Evolutionary conservation across 345 rosid genomes (phyloP).

Genomic region (Camelina laxa): DNA sequence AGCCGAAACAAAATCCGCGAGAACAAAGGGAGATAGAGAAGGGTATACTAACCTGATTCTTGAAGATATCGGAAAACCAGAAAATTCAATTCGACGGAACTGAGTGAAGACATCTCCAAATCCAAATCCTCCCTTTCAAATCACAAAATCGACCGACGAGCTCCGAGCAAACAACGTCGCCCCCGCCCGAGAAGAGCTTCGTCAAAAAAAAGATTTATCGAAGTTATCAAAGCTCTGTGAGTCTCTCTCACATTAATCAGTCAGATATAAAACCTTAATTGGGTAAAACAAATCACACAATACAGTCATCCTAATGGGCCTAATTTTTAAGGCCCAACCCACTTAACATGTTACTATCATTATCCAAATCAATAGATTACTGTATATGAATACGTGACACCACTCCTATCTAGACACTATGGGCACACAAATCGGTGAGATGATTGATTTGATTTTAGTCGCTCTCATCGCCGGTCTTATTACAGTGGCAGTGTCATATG

Average conservation of each 20-base stretch:
- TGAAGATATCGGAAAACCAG: constrained; percentile 94
- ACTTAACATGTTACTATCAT: neutral
- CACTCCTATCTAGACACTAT: neutral
- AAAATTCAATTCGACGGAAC: constrained; percentile 84
- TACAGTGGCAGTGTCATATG: neutral
- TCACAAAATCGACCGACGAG: constrained; percentile 1
- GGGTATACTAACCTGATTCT: constrained; percentile 65
- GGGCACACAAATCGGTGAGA: neutral
- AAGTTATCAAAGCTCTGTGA: constrained; percentile 12
- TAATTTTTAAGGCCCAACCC: neutral
- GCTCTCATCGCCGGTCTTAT: neutral
- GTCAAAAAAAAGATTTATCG: neutral
- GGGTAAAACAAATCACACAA: neutral
- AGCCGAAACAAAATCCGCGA: neutral
- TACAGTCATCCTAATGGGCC: constrained; percentile 4
- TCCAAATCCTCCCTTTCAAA: neutral
- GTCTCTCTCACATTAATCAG: neutral
- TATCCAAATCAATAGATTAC: neutral
- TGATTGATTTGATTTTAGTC: neutral
- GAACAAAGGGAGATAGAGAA: neutral
- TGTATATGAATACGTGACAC: too few species aligned
- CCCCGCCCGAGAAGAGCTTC: constrained; percentile 15
- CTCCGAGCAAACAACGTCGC: constrained; percentile 13
- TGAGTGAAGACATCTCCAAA: constrained; percentile 62
- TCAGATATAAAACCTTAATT: neutral